Evolutionary conservation across 805 yeast genomes (phyloP).

Genomic region (Candida lessepsii): DNA sequence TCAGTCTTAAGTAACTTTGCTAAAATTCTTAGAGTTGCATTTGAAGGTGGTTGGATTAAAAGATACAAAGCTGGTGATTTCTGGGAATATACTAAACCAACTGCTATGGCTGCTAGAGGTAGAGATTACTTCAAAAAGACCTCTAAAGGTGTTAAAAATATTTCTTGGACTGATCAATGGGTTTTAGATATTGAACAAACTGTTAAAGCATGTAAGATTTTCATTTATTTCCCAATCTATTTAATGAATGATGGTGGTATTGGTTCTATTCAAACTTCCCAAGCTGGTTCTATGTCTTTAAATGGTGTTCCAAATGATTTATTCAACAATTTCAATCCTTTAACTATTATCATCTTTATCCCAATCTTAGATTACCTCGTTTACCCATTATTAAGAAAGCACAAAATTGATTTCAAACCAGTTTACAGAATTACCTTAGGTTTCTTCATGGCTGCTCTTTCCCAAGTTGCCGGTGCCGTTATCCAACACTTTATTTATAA

Average conservation of each 20-base stretch:
- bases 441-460: slow-evolving; percentile 44
- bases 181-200: slow-evolving; percentile 47
- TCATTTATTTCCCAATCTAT: slow-evolving; percentile 40
- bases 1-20: slow-evolving; percentile 46
- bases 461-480: slow-evolving; percentile 51
- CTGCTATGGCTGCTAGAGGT: slow-evolving; percentile 45
- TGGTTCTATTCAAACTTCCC: slow-evolving; percentile 49
- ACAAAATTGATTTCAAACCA: slow-evolving; percentile 41
- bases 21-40: slow-evolving; percentile 42
- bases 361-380: slow-evolving; percentile 49
- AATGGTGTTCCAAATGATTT: slow-evolving; percentile 57
- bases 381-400: slow-evolving; percentile 48
- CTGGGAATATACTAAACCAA: slow-evolving; percentile 52
- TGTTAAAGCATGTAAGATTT: slow-evolving; percentile 44
- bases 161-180: slow-evolving; percentile 46
- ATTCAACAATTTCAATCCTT: slow-evolving; percentile 53
- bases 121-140: slow-evolving; percentile 33
- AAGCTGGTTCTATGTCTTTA: slow-evolving; percentile 53
- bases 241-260: slow-evolving; percentile 48
- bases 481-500: slow-evolving; percentile 48
- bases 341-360: slow-evolving; percentile 50
- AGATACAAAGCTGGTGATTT: slow-evolving; percentile 41
- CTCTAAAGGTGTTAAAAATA: slow-evolving; percentile 25
- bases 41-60: slow-evolving; percentile 40
- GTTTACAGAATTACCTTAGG: slow-evolving; percentile 48